Base-by-base conservation (phyloP, 371 early-diverging fungal genomes). In the Fennellomyces sp. region DNA sequence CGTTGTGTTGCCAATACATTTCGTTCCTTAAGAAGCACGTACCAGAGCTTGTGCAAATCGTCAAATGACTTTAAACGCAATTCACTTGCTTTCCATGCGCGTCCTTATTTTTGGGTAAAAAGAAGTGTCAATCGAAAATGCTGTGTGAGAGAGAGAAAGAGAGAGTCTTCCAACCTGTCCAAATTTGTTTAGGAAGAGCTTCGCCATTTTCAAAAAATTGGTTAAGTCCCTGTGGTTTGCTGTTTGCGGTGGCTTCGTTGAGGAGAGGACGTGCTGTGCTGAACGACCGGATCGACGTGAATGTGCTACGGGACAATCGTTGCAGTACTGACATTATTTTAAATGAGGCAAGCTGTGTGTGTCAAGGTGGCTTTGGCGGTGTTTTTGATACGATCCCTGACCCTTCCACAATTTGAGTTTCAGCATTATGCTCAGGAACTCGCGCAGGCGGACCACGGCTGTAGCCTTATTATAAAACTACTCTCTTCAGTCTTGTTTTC, bases 21-120 rank as follows among this genome's bases (percentile, higher is more conserved):
- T 70, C 93, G 91, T 78, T 98, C 97, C 80, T 97, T 97, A 56
- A 96, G 80, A 70, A 96, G 85, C 30, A 96, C 88, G 68, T 89
- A 92, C 98, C 98, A 98, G 65, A 98, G 81, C 73, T 91, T 92
- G 80, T 97, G 98, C 62, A 98, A 82, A 76, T 98, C 98, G 27
- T 97, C 96, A 80, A 96, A 98, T 27, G 91, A 91, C 81, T 98
- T 98, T 55, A 79, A 72, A 26, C 97, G 86, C 56, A 98, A 85
- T 75, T 97, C 97, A 39, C 87, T 84, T 8, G 93, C 92, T 51
- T 83, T 80, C 98, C 98, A 98, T 36, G 94, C 83, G 13, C 97
- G 89, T 23, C 98, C 96, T 94, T 65, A 7, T 33, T 33, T 33
- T 13, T n/a, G n/a, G n/a, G n/a, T n/a, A n/a, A n/a, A n/a, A n/a